These are phyloP conservation scores for Fonsecaea pugnacius DNA, from an alignment of 2,329 filamentous ascomycete species.

Conservation along the genomic window DNA sequence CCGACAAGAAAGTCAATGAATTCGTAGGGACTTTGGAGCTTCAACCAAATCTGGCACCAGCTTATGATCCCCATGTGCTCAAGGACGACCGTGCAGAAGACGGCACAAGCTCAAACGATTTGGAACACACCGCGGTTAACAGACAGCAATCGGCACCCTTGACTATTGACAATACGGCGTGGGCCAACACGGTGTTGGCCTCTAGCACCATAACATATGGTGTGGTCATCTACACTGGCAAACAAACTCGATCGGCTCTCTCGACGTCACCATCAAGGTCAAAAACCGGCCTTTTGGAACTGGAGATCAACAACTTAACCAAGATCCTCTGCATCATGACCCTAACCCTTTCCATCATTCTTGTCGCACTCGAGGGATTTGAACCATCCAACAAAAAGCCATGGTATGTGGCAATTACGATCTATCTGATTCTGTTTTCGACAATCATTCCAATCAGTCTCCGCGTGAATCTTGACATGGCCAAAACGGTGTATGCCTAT, in stretches of 20 bases:
- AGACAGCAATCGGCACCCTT: constrained; percentile 66
- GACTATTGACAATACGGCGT: constrained; percentile 95
- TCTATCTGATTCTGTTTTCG: constrained; percentile 98
- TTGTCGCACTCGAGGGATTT: constrained; percentile 87
- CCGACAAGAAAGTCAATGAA: constrained; percentile 91
- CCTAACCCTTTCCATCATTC: constrained; percentile 78
- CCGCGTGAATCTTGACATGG: constrained; percentile 94
- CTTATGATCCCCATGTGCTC: constrained; percentile 52
- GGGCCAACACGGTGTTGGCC: constrained; percentile 96
- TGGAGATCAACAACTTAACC: constrained; percentile 95
- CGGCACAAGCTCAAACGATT: constrained; percentile 16
- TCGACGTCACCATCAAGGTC: constrained; percentile 91
- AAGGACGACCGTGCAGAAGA: constrained; percentile 38
- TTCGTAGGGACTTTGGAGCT: constrained; percentile 90
- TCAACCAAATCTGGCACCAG: constrained; percentile 57
- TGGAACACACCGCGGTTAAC: constrained; percentile 24
- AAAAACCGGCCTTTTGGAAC: constrained; percentile 90
- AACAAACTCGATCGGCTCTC: constrained; percentile 88
- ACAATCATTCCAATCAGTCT: constrained; percentile 98
- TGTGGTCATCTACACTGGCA: constrained; percentile 90
- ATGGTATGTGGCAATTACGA: constrained; percentile 98
- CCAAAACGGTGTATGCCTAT: constrained; percentile 92
- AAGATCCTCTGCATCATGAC: constrained; percentile 95
- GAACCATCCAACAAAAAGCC: constrained; percentile 56
- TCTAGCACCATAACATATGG: constrained; percentile 88